phyloP scores from a whole-genome alignment of 306 rosid species.

The Betula pendula region DNA sequence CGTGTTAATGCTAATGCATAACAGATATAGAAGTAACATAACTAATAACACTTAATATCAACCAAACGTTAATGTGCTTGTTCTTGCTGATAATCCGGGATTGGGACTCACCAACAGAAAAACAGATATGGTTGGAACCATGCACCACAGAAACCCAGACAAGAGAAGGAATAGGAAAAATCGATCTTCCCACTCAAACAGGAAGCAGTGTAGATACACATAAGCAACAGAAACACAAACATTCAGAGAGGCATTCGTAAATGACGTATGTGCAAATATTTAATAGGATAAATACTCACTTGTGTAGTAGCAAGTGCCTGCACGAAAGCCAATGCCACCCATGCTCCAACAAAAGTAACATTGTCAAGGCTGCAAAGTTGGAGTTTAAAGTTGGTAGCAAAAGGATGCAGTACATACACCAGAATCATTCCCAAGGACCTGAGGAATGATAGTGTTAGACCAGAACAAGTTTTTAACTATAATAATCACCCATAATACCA shows the following conservation, averaged over 20 bases:
- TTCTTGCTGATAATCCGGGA: neutral
- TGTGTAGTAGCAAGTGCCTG: conserved; percentile 72
- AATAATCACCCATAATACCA: neutral
- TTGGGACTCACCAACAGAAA: neutral
- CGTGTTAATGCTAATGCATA: neutral
- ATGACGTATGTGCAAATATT: neutral
- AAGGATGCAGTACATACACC: conserved; percentile 56
- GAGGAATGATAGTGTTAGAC: conserved; percentile 31
- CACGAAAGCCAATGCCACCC: conserved; percentile 72
- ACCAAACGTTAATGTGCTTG: neutral
- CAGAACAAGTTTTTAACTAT: conserved; percentile 1
- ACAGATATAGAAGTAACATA: neutral
- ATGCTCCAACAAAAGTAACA: conserved; percentile 68
- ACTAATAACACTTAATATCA: neutral
- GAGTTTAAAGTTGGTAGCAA: conserved; percentile 61
- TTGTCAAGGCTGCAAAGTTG: conserved; percentile 64
- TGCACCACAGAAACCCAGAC: neutral
- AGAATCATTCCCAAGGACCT: conserved; percentile 62
- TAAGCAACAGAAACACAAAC: neutral
- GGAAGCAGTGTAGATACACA: neutral
- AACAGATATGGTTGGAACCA: neutral
- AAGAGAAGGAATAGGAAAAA: neutral
- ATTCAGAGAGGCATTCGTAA: neutral
- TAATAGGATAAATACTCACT: conserved; percentile 39
- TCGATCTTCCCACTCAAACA: neutral